Evolutionary conservation across 306 rosid genomes (phyloP).

Genomic region (Fagus sylvatica): DNA sequence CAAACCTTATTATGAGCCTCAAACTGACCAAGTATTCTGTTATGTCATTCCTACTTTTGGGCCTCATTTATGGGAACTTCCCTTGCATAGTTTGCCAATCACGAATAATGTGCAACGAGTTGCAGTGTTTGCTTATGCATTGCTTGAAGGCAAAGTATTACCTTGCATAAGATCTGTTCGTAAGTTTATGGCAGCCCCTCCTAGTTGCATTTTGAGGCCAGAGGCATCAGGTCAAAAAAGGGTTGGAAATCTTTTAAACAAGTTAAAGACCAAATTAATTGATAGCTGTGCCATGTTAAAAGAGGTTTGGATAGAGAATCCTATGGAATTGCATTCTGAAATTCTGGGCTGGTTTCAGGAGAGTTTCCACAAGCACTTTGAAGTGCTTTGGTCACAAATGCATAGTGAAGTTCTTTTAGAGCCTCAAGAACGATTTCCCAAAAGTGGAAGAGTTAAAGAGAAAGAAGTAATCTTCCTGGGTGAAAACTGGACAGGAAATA

Average conservation of each 20-base stretch:
- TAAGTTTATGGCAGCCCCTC: slow-evolving; percentile 67
- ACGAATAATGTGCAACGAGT: slow-evolving; percentile 36
- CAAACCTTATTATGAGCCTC: slow-evolving; percentile 66
- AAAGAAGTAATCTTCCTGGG: slow-evolving; percentile 21
- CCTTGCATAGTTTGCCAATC: slow-evolving; percentile 53
- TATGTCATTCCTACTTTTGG: slow-evolving; percentile 72
- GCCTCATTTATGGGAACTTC: slow-evolving; percentile 81
- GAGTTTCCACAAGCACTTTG: slow-evolving; percentile 50
- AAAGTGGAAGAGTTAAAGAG: slow-evolving; percentile 28
- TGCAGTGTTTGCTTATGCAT: slow-evolving; percentile 65
- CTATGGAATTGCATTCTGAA: slow-evolving; percentile 61
- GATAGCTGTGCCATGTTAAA: slow-evolving; percentile 55
- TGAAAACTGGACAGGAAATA: slow-evolving; percentile 16
- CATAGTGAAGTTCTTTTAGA: slow-evolving; percentile 51
- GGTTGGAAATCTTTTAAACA: slow-evolving; percentile 69
- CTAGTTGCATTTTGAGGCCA: slow-evolving; percentile 67
- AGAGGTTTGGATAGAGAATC: slow-evolving; percentile 73
- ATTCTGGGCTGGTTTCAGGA: slow-evolving; percentile 80
- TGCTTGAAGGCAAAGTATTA: slow-evolving; percentile 88
- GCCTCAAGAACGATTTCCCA: slow-evolving; percentile 38
- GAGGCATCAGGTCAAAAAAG: slow-evolving; percentile 77
- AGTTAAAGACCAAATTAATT: slow-evolving; percentile 44
- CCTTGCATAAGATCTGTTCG: slow-evolving; percentile 62
- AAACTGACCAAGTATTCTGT: slow-evolving; percentile 56
- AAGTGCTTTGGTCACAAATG: slow-evolving; percentile 69